These are phyloP conservation scores for Xylariomycetidae sp. DNA, from an alignment of 2,329 filamentous ascomycete species.

Conservation along the genomic window DNA sequence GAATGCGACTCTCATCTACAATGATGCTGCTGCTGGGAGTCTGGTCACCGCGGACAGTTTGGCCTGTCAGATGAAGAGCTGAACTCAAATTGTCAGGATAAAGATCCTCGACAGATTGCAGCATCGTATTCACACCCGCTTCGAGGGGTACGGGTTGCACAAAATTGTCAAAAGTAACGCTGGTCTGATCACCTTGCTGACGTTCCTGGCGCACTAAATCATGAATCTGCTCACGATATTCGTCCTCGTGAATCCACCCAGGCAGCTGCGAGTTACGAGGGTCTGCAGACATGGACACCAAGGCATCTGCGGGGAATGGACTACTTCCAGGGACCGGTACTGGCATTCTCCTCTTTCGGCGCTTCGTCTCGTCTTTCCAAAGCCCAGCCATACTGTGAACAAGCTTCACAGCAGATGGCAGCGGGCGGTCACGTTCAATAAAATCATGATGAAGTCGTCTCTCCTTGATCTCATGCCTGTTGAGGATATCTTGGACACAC, in stretches of 20 bases:
- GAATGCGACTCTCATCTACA: slow-evolving; percentile 60
- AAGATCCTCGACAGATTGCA: slow-evolving; percentile 84
- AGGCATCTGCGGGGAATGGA: slow-evolving; percentile 74
- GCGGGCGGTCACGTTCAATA: slow-evolving; percentile 62
- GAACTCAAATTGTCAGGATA: slow-evolving; percentile 62
- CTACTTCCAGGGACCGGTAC: slow-evolving; percentile 60
- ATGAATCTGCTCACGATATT: slow-evolving; percentile 64
- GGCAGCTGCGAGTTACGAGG: slow-evolving; percentile 64
- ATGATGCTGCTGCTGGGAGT: slow-evolving; percentile 44
- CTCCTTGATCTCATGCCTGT: slow-evolving; percentile 69
- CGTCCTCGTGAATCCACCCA: slow-evolving; percentile 91
- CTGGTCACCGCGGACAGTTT: slow-evolving; percentile 22
- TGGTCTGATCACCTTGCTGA: slow-evolving; percentile 35
- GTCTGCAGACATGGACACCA: slow-evolving; percentile 87
- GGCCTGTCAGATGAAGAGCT: slow-evolving; percentile 37
- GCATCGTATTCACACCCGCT: slow-evolving; percentile 63
- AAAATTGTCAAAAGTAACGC: slow-evolving; percentile 62
- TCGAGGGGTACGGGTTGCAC: slow-evolving; percentile 49
- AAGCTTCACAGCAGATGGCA: slow-evolving; percentile 67
- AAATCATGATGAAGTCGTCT: slow-evolving; percentile 86
- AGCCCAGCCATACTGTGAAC: slow-evolving; percentile 92
- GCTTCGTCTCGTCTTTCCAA: slow-evolving; percentile 84
- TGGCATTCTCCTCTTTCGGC: slow-evolving; percentile 69
- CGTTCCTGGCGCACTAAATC: slow-evolving; percentile 63
- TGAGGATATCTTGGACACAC: slow-evolving; percentile 81